These are phyloP conservation scores for Dimargaris cristalligena DNA, from an alignment of 192 early-diverging fungal species.

Conservation along the genomic window DNA sequence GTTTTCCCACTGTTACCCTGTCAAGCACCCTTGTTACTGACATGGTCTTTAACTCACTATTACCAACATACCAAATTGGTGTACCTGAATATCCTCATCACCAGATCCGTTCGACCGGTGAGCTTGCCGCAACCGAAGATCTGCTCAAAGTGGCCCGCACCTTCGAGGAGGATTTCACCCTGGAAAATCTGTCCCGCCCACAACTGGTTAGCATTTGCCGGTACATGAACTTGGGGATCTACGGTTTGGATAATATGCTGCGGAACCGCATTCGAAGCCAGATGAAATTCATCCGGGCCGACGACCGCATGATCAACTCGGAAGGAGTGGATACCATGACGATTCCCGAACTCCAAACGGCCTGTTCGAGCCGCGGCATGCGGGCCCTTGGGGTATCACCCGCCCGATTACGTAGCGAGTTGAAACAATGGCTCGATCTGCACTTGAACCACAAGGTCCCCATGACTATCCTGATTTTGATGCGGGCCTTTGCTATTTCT, in stretches of 20 bases:
- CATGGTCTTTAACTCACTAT: too few species aligned
- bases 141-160: conserved; percentile 67
- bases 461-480: conserved; percentile 74
- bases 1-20: too few species aligned
- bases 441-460: conserved; percentile 85
- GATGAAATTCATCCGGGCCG: conserved; percentile 69
- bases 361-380: conserved; percentile 80
- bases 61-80: too few species aligned
- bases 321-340: conserved; percentile 84
- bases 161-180: conserved; percentile 86
- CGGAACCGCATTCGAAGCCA: conserved; percentile 80
- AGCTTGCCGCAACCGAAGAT: conserved; percentile 65
- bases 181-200: conserved; percentile 83
- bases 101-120: conserved; percentile 65
- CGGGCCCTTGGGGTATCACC: conserved; percentile 76
- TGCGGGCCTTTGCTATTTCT: conserved; percentile 53
- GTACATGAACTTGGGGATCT: conserved; percentile 92
- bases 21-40: too few species aligned
- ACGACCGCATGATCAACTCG: conserved; percentile 70
- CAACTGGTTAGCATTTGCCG: conserved; percentile 90
- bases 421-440: conserved; percentile 88
- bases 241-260: conserved; percentile 93
- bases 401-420: conserved; percentile 69
- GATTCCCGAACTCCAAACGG: conserved; percentile 72
- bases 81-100: too few species aligned